These are phyloP conservation scores for Oligophagozyma castellii DNA, from an alignment of 1,139 yeast species.

Conservation along the genomic window DNA sequence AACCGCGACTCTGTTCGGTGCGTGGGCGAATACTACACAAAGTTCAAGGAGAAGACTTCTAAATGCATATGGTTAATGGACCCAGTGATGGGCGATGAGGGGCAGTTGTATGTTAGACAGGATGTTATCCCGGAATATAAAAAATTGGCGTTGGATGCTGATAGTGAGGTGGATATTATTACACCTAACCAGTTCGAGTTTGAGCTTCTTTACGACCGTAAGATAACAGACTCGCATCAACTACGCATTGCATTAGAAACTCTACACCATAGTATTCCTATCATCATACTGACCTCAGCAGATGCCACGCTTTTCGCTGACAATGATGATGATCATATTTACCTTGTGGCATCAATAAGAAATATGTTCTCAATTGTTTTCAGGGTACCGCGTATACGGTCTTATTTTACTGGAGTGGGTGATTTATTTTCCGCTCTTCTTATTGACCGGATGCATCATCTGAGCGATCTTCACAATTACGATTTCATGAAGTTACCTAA, in stretches of 20 bases:
- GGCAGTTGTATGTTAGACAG: conserved; percentile 46
- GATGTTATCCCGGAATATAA: conserved; percentile 42
- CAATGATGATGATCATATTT: conserved; percentile 18
- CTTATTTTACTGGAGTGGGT: conserved; percentile 65
- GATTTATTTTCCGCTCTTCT: conserved; percentile 53
- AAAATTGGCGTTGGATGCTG: conserved; percentile 25
- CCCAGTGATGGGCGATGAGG: conserved; percentile 72
- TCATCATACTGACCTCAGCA: conserved; percentile 23
- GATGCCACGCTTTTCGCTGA: conserved; percentile 15
- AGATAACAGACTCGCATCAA: conserved; percentile 27
- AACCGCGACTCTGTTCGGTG: conserved; percentile 31
- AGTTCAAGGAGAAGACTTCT: conserved; percentile 15
- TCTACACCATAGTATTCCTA: conserved; percentile 28
- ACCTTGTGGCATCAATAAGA: conserved; percentile 26
- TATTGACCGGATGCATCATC: conserved; percentile 32
- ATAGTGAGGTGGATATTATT: conserved; percentile 36
- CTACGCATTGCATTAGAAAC: conserved; percentile 30
- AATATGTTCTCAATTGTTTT: conserved; percentile 22
- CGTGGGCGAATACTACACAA: conserved; percentile 19
- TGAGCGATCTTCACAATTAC: conserved; percentile 2
- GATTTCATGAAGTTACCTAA: conserved; percentile 2
- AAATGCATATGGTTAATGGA: conserved; percentile 38
- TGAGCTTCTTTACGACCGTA: conserved; percentile 38
- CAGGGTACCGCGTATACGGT: conserved; percentile 41
- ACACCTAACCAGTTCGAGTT: conserved; percentile 69